Evolutionary conservation across 352 stramenopile genomes (phyloP), one percentile per base, ranked within the genome.

Genomic region (Globisporangium cylindrosporum): DNA sequence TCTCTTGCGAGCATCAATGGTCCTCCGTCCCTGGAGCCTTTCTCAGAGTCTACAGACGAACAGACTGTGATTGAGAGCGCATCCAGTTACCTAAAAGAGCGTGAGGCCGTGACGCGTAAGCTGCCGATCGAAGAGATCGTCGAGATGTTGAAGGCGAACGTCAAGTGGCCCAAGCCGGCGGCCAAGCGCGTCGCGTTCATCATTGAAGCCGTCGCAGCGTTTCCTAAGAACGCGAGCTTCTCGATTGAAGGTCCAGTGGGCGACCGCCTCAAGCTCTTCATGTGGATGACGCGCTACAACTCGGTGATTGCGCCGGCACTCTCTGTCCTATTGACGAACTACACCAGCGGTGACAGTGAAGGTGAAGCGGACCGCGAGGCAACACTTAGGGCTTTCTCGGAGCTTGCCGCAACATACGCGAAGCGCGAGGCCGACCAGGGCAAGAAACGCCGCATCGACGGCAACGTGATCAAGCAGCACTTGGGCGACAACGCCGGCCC

Each of bases 121-220:
- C 59, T 90, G 12, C 72, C 78, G 34, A 70, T 67, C 1, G 76
- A 74, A 27, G 75, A 85, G 54, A 75, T 91, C 56, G 74, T 91
- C 38, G 84, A 92, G 64, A 77, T 91, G 77, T 78, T 92, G 27
- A 92, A 92, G 71, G 72, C 75, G 56, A 86, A 90, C 59, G 81
- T 92, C 34, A 92, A 92, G 62, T 91, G 82, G 82, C 77, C 84
- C 14, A 91, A 91, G 56, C 79, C 82, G 1, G 79, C 76, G 43
- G 82, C 82, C 61, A 92, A 92, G 71, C 80, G 82, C 10, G 78
- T 88, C 49, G 81, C 80, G 32, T 66, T 86, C 48, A 86, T 91
- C 22, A 72, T 91, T 24, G 84, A 92, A 59, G 84, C 84, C 0
- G 69, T 90, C 27, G 69, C 77, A 0, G 76, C 81, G 36, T 92